Evolutionary conservation across 805 yeast species (phyloP).

Genomic region (Saccharomyces mikatae): DNA sequence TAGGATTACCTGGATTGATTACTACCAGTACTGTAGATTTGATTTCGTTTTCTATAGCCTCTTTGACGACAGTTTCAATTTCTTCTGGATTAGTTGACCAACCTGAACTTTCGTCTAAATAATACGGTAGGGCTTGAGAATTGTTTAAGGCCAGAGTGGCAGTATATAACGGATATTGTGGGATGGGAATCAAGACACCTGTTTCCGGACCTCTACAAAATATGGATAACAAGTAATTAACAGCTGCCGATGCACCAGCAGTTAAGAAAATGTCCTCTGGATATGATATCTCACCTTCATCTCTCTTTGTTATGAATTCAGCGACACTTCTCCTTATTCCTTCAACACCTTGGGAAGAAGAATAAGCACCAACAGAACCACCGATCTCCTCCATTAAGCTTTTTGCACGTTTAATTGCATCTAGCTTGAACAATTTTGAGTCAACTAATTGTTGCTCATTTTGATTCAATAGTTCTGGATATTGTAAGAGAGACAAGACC

Average conservation of each 20-base stretch:
- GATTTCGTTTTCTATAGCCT: constrained; percentile 45
- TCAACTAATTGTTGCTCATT: constrained; percentile 12
- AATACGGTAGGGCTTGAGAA: constrained; percentile 80
- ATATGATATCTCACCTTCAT: constrained; percentile 59
- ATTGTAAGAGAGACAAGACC: constrained; percentile 76
- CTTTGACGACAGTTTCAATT: constrained; percentile 46
- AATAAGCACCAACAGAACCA: constrained; percentile 91
- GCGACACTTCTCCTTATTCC: constrained; percentile 73
- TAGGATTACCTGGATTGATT: constrained; percentile 97
- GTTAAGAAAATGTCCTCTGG: constrained; percentile 77
- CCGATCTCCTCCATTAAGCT: constrained; percentile 47
- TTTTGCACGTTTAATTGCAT: constrained; percentile 68
- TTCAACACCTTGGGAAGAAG: constrained; percentile 83
- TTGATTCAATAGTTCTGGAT: constrained; percentile 56
- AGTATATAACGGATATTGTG: constrained; percentile 95
- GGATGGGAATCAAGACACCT: constrained; percentile 89
- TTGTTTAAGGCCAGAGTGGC: constrained; percentile 85
- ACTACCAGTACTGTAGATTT: constrained; percentile 75
- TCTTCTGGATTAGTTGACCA: constrained; percentile 79
- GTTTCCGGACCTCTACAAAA: constrained; percentile 59
- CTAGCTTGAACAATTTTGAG: constrained; percentile 41
- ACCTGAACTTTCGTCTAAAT: constrained; percentile 64
- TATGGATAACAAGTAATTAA: constrained; percentile 65
- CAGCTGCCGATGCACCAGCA: constrained; percentile 93
- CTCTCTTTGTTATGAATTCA: constrained; percentile 68